Evolutionary conservation across 2,329 filamentous ascomycete species (phyloP).

Genomic region (Mycosphaerella sp.): DNA sequence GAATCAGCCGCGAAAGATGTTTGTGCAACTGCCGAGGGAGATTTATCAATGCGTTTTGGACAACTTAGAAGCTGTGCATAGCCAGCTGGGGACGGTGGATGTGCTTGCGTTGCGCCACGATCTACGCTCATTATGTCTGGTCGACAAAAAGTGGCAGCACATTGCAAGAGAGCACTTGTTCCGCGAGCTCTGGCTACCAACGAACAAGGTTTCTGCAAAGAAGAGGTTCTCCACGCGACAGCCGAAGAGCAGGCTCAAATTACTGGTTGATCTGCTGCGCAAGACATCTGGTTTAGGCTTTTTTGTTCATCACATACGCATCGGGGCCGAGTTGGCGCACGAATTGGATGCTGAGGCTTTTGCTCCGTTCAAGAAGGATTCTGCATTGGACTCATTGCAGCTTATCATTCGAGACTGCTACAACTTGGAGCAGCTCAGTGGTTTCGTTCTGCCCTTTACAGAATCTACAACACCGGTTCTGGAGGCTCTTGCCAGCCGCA

Average conservation of each 20-base stretch:
- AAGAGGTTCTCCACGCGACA: slow-evolving; percentile 34
- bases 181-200: slow-evolving; percentile 30
- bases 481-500: slow-evolving; percentile 50
- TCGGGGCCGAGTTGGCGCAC: slow-evolving; percentile 43
- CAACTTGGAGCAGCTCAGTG: slow-evolving; percentile 49
- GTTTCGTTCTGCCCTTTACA: slow-evolving; percentile 43
- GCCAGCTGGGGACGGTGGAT: slow-evolving; percentile 36
- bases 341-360: slow-evolving; percentile 30
- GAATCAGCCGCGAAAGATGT: slow-evolving; percentile 31
- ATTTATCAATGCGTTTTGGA: slow-evolving; percentile 51
- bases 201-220: slow-evolving; percentile 37
- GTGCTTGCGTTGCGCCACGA: slow-evolving; percentile 51
- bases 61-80: slow-evolving; percentile 45
- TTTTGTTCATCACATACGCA: slow-evolving; percentile 48
- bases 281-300: slow-evolving; percentile 47
- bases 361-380: slow-evolving; percentile 36
- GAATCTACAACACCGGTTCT: slow-evolving; percentile 16
- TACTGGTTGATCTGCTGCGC: slow-evolving; percentile 50
- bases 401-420: slow-evolving; percentile 55
- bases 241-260: slow-evolving; percentile 46
- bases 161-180: slow-evolving; percentile 47
- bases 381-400: slow-evolving; percentile 48
- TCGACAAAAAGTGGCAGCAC: slow-evolving; percentile 52
- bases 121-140: slow-evolving; percentile 48
- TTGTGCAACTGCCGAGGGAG: slow-evolving; percentile 46